Evolutionary conservation across 2,329 filamentous ascomycete species (phyloP), one percentile per base, ranked within the genome.

Genomic region (Fusarium buharicum): DNA sequence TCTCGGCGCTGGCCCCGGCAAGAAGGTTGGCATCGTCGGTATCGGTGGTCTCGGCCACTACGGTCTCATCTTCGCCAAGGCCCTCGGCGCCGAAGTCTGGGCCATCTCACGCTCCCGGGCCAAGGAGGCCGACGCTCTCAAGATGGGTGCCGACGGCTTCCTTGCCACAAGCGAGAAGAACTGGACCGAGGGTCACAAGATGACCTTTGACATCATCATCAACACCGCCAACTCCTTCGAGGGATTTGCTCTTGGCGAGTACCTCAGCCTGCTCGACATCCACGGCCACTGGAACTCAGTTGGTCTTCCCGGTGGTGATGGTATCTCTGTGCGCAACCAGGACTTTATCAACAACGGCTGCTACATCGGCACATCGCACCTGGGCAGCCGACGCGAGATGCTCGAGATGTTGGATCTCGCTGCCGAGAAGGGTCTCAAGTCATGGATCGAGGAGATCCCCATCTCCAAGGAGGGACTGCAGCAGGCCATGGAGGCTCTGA

Each of bases 251-350:
- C 79, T 92, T 28, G 76, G 78, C 48, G 83, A 88, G 63, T 96
- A 95, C 79, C 85, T 96, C 70, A 86, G 84, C 59, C 84, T 93
- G 70, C 84, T 96, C 74, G 92, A 94, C 77, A 88, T 94, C 54
- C 90, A 93, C 78, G 91, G 90, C 55, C 85, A 84, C 72, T 95
- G 90, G 86, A 86, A 94, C 74, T 90, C 85, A 70, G 90, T 94
- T 50, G 91, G 91, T 37, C 82, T 95, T 71, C 91, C 91, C 4
- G 90, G 93, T 73, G 89, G 91, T 60, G 86, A 89, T 39, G 86
- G 91, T 11, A 86, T 91, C 54, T 78, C 82, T 50, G 82, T 95
- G 66, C 87, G 86, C 77, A 88, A 90, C 46, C 90, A 93, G 80
- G 86, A 86, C 72, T 89, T 96, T 70, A 82, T 91, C 57, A 76